Conservation (phyloP, 2,329 filamentous ascomycete species). For the Neonectria magnoliae region DNA sequence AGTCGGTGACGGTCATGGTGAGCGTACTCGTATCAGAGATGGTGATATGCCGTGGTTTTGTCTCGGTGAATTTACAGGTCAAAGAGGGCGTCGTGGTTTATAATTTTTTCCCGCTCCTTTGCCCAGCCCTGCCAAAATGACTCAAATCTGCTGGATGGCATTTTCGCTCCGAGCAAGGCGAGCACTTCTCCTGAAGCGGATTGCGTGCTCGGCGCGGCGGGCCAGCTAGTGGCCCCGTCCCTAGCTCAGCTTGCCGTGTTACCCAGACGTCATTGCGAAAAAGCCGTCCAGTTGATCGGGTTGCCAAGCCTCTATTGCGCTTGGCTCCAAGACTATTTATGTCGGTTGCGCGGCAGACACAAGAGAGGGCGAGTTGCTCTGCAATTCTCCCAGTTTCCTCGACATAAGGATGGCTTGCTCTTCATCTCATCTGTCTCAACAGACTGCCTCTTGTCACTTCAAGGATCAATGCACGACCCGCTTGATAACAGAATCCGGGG, state of each 20-base stretch:
- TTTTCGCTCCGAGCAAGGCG: background rate
- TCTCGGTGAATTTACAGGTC: background rate
- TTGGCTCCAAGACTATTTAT: background rate
- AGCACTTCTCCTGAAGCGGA: conserved; percentile 3
- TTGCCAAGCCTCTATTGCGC: background rate
- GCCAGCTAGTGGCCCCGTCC: conserved; percentile 1
- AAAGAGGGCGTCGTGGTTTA: background rate
- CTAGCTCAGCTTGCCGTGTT: conserved; percentile 1
- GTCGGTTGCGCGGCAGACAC: background rate
- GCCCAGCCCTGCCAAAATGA: background rate
- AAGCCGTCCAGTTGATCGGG: background rate
- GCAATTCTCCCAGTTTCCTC: background rate
- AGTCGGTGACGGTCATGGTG: conserved; percentile 6
- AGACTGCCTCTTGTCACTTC: background rate
- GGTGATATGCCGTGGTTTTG: too few relatives aligned
- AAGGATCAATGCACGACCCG: background rate
- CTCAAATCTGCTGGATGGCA: background rate
- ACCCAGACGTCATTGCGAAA: background rate
- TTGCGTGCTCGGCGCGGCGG: conserved; percentile 11
- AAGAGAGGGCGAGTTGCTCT: background rate
- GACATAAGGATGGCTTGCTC: background rate
- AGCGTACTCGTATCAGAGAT: background rate
- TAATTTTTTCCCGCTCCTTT: background rate
- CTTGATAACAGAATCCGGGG: background rate
- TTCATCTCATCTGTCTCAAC: background rate